Evolutionary conservation across 2,329 filamentous ascomycete genomes (phyloP), one percentile per base, ranked within the genome.

Genomic region (Didymella glomerata): DNA sequence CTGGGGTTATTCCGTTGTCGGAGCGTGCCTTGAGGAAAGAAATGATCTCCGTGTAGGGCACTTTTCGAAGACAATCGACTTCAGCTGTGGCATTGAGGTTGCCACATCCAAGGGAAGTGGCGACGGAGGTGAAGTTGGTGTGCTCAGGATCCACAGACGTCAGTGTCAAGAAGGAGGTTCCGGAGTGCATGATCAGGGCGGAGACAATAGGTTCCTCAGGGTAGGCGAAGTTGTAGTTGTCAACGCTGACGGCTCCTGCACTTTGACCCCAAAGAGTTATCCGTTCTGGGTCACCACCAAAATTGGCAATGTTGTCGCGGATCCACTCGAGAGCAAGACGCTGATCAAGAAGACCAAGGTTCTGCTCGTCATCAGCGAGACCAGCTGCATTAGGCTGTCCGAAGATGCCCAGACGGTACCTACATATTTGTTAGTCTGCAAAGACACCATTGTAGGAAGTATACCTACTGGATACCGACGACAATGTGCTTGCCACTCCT

Each of bases 171-270:
- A 63, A 56, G 2, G 68, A 57, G n/a, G 48, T 66, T 11, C 71
- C 69, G 22, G 69, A 72, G 46, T 68, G 57, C 63, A 71, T 65
- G 22, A 75, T 73, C 20, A 69, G 46, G 40, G 64, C 60, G 5
- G 61, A 60, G 4, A 71, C 77, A 24, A 85, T 85, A 6, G 83
- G 81, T 41, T 85, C 81, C 0, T 80, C 55, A 2, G 65, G 64
- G 47, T 81, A 83, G 3, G 83, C 80, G 50, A 83, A 85, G 5
- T 80, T 76, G 73, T 80, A 83, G 66, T 80, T 79, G 61, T 85
- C 82, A 0, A 79, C 79, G 1, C 77, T 69, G 3, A 78, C 69
- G 11, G 74, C 73, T 1, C 77, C 78, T 11, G 77, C 73, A 1
- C 72, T 74, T 32, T 79, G 76, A 2, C 78, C 78, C 72, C 75